Percentiles rank a stretch among this genome's conserved stretches.
Evolutionary conservation across 2,329 filamentous ascomycete genomes (phyloP).

Genomic region (Colletotrichum trifolii): DNA sequence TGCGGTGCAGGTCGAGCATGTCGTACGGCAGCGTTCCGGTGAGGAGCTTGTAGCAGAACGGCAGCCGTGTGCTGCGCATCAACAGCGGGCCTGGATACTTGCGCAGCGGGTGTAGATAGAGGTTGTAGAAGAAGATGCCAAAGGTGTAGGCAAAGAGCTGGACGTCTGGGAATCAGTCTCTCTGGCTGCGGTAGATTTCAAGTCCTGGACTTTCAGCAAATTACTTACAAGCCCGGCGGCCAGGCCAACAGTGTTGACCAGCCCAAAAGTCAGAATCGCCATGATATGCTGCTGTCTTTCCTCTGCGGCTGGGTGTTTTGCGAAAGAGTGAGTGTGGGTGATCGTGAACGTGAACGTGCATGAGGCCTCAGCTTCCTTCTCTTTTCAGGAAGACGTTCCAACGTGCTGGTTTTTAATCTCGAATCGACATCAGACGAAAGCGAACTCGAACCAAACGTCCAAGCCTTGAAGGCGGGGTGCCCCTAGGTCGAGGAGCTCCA

Average conservation of each 20-base stretch:
- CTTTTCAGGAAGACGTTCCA: not conserved
- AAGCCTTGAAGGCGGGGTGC: slow-evolving; percentile 22
- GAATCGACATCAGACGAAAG: slow-evolving; percentile 13
- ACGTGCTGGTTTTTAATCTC: slow-evolving; percentile 12
- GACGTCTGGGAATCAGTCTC: not conserved
- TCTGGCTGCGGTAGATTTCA: no score
- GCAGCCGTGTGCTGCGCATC: slow-evolving; percentile 24
- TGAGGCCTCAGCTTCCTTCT: not conserved
- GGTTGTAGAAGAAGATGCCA: slow-evolving; percentile 39
- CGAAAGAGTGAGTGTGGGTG: not conserved
- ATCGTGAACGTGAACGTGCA: slow-evolving; percentile 4
- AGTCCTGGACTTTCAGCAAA: not conserved
- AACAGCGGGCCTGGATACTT: slow-evolving; percentile 43
- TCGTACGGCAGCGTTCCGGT: slow-evolving; percentile 43
- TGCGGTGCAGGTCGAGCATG: slow-evolving; percentile 47
- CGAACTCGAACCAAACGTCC: slow-evolving; percentile 15
- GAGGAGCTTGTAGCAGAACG: slow-evolving; percentile 28
- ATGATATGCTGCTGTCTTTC: slow-evolving; percentile 5
- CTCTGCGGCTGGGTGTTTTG: not conserved
- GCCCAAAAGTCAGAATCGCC: slow-evolving; percentile 16
- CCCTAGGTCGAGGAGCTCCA: not conserved
- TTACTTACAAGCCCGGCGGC: slow-evolving; percentile 19
- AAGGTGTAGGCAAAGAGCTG: slow-evolving; percentile 19
- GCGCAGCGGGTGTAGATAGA: slow-evolving; percentile 46
- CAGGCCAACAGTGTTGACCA: slow-evolving; percentile 20